These are phyloP conservation scores for Sambucus nigra DNA, from an alignment of 129 eudicot species.

Conservation along the genomic window DNA sequence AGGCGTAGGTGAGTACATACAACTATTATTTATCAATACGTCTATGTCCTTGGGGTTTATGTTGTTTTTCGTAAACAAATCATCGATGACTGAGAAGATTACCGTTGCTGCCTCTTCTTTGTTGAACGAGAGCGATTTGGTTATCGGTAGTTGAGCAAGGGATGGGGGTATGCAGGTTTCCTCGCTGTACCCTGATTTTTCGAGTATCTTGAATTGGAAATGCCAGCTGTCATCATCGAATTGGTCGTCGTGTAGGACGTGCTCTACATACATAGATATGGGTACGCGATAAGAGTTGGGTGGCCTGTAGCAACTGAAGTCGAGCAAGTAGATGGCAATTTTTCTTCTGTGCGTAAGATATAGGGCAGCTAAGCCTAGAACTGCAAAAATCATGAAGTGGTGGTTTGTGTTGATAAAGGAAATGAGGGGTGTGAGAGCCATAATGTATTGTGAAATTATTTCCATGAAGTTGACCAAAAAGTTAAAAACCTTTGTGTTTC, in stretches of 20 bases:
- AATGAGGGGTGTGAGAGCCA: not conserved
- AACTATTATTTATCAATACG: not conserved
- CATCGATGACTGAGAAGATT: not conserved
- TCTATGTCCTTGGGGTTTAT: constrained; percentile 8
- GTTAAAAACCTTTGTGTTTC: too few species aligned
- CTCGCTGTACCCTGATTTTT: constrained; percentile 11
- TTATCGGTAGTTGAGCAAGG: constrained; percentile 1
- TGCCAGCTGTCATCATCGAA: not conserved
- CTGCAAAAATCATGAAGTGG: not conserved
- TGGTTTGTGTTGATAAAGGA: not conserved
- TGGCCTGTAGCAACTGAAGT: constrained; percentile 15
- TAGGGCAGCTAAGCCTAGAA: not conserved
- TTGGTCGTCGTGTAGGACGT: not conserved
- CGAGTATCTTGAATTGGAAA: constrained; percentile 11
- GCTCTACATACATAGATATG: constrained; percentile 9
- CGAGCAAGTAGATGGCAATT: constrained; percentile 6
- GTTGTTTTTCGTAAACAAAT: not conserved
- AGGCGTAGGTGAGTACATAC: constrained; percentile 13
- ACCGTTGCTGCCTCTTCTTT: constrained; percentile 4
- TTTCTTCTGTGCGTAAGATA: constrained; percentile 1
- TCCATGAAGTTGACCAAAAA: not conserved
- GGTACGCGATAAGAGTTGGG: constrained; percentile 10
- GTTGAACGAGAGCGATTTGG: not conserved
- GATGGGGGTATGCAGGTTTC: constrained; percentile 15
- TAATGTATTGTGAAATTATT: not conserved